Base-by-base conservation (phyloP, 305 asterid genomes). In the Fraxinus platypoda region DNA sequence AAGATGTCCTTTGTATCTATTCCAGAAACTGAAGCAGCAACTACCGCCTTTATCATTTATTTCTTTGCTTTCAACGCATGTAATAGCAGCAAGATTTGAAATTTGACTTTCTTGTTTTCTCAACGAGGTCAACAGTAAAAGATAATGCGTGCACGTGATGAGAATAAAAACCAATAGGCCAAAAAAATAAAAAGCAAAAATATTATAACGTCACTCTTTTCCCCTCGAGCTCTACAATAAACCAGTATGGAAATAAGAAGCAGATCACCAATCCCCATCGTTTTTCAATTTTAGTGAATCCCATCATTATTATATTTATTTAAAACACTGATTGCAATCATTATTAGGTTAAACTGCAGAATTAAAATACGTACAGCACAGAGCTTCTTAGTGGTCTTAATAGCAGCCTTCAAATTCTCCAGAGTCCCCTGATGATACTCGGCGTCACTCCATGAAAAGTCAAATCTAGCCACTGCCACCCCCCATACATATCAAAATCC, bases 391-490 rank as follows among this genome's bases (percentile, higher is more conserved):
- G 93, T 88, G 75, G 78, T 59, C 90, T 92, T 97, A 81, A 92
- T 83, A 82, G 97, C 90, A 81, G 83, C 76, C 93, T 91, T 95
- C 93, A 97, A 84, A 91, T 97, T 97, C 87, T 92, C 98, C 86
- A 97, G 86, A n/a, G 97, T 94, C 85, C 81, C 97, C 87, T 91
- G 97, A 84, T 97, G 99, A 87, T 90, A 94, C 59, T 89, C 94
- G 5, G 92, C 90, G 79, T 91, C 96, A 37, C 98, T 97, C 98
- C 92, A 97, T 34, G 99, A 97, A 81, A 94, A 91, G 86, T 96
- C 99, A 86, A 96, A 90, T 86, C 99, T 90, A 6, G 98, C 99
- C 83, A 97, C 98, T 95, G 90, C 62, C 30, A 71, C 73, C 28
- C 19, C 31, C 46, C 25, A 43, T 49, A 68, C 54, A 74, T 33